Evolutionary conservation across 2,329 filamentous ascomycete species (phyloP), one percentile per base, ranked within the genome.

Genomic region (Macrophomina pseudophaseolina): DNA sequence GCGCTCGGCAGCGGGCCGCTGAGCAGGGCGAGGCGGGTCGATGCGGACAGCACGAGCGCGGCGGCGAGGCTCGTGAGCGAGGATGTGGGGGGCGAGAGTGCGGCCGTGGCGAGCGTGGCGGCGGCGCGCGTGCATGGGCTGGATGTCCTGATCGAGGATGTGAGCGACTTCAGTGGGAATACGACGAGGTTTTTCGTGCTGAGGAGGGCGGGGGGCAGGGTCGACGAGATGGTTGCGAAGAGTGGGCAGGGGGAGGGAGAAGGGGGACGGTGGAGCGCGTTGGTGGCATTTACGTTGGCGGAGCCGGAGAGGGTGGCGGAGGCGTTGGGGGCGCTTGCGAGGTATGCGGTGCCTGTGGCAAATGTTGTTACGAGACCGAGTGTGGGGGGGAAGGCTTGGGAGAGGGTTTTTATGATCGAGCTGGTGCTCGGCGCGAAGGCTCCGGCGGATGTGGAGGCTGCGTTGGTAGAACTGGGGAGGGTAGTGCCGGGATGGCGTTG

Each of bases 381-480:
- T 72, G 86, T 40, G 38, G 38, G 91, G 65, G 82, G 86, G 42
- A 80, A 83, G 71, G 87, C 91, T 18, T 98, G 97, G 87, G 89
- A 95, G 76, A 98, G 98, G 80, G 86, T 97, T 42, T 97, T 98
- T 80, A 93, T 98, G 75, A 89, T 97, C 33, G 94, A 98, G 82
- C 93, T 97, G 72, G 87, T 91, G 76, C 90, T 91, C 1, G 82
- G 85, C 60, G 85, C 83, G 3, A 82, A 16, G 7, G 42, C 5
- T 1, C 5, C 42, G 42, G 42, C 38, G 38, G 38, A 83, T 68
- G 88, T 93, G 14, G 83, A 86, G 67, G 79, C 78, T 23, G 90
- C 88, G 30, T 77, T 94, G 74, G 80, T 80, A 59, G 85, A 85
- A 69, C 82, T 93, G 69, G 80, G 79, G 1, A 76, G 75, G 38